Base-by-base conservation (phyloP, 1,139 yeast species). In the Suhomyces maxii region DNA sequence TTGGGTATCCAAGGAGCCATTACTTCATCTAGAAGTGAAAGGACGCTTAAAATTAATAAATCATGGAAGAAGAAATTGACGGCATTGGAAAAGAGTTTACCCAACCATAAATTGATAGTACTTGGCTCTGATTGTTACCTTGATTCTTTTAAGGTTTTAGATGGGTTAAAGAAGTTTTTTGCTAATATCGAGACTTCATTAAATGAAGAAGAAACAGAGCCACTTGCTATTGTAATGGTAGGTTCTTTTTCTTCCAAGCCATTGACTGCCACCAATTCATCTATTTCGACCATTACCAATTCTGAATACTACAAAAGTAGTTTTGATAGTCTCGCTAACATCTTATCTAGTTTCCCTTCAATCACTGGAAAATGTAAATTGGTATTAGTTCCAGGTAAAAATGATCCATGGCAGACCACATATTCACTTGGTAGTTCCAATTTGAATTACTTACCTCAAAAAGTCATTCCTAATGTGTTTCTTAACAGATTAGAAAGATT, bases 351-450 rank as follows among this genome's bases (percentile, higher is more conserved):
- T 39, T 71, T 55, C 46, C 73, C 77, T 1, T 57, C 59, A 25
- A 58, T 74, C 31, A 58, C 70, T 7, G 56, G 57, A 30, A 49
- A 53, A n/a, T 65, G 71, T 37, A 79, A 81, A 38, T 66, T 89
- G 41, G 68, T 88, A 2, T 79, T 93, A 50, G 72, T 91, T 1
- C 97, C 98, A 0, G 98, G 99, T 0, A 82, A 82, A 38, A 86
- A 89, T 55, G 99, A 93, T 63, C 97, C 97, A 0, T 93, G 98
- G 98, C 84, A 84, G 40, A 82, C 95, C 0, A 75, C 85, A 39
- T 79, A 78, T 42, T 79, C 88, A 0, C 73, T 85, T 37, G 95
- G 95, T 3, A 63, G 73, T 8, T 77, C 89, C 0, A 72, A 82
- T 23, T 73, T 86, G 37, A 65, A 79, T 9, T 60, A 77, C 30